Evolutionary conservation across 495 filamentous ascomycete genomes (phyloP), one percentile per base, ranked within the genome.

Genomic region (Aspergillus egyptiacus): DNA sequence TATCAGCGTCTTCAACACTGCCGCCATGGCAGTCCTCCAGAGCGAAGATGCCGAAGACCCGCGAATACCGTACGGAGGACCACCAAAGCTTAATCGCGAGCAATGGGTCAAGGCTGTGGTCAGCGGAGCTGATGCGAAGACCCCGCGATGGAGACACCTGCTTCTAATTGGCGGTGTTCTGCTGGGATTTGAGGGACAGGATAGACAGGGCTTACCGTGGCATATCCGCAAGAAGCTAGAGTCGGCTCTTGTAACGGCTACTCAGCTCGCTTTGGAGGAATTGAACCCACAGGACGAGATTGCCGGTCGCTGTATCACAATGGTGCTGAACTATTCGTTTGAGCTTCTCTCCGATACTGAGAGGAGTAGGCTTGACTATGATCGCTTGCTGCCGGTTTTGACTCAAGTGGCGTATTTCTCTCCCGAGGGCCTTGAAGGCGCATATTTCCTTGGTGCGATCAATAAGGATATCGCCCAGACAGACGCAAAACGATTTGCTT

Each of bases 1-100:
- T 54, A 77, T 96, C 53, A 85, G 89, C 62, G 80, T 94, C 53
- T 97, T 88, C 74, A 93, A 94, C 62, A 84, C 85, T 10, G 88
- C 93, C 43, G 81, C 86, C 2, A 77, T 80, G 41, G 79, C 79
- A 22, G 70, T 90, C 8, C 70, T 81, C 46, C 75, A 79, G 47
- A 76, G 79, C 56, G 79, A 81, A 36, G 66, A 62, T 5, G 65
- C 65, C 35, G 66, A 63, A 43, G 66, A 64, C 11, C 64, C 69
- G 2, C 62, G 65, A 13, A 62, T 70, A 32, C 63, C 67, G 3
- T 61, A 68, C 57, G 17, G 71, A 52, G 46, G 65, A 56, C 46
- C 77, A 68, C 18, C 77, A 71, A 62, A 74, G 66, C 38, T 71
- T 77, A 54, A 67, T 54, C 52, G 76, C 30, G 86, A 95, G 51